These are phyloP conservation scores for Sarocladium kiliense DNA, from an alignment of 2,329 filamentous ascomycete species.

Conservation along the genomic window DNA sequence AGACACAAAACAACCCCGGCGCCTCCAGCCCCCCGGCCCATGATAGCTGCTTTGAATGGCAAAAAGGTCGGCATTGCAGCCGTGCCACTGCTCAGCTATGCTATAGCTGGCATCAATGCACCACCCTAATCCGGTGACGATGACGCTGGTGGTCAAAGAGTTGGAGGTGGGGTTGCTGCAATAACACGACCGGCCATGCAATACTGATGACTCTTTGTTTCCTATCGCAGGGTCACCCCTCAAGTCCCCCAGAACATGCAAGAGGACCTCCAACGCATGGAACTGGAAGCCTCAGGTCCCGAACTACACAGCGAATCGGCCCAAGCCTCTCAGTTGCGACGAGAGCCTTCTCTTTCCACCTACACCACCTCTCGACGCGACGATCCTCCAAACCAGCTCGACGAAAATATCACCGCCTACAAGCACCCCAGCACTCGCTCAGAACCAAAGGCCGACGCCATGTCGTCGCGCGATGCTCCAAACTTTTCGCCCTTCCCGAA, in stretches of 20 bases:
- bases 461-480: constrained; percentile 55
- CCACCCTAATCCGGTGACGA: neutral
- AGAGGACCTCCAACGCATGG: constrained; percentile 85
- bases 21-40: constrained; percentile 5
- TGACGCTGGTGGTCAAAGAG: constrained; percentile 19
- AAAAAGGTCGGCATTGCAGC: neutral
- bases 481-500: constrained; percentile 91
- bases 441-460: constrained; percentile 29
- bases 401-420: constrained; percentile 32
- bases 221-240: constrained; percentile 70
- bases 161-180: constrained; percentile 22
- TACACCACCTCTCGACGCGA: constrained; percentile 21
- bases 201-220: constrained; percentile 29
- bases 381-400: constrained; percentile 18
- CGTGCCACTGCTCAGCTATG: neutral
- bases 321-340: constrained; percentile 14
- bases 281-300: constrained; percentile 60
- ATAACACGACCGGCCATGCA: neutral
- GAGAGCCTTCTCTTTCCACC: constrained; percentile 39
- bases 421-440: constrained; percentile 25
- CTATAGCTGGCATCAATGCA: neutral
- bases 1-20: constrained; percentile 8
- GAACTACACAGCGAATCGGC: constrained; percentile 7
- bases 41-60: constrained; percentile 10
- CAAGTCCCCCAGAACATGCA: constrained; percentile 97